These are phyloP conservation scores for Fraxinus paxiana DNA, from an alignment of 305 asterid species.

Conservation along the genomic window DNA sequence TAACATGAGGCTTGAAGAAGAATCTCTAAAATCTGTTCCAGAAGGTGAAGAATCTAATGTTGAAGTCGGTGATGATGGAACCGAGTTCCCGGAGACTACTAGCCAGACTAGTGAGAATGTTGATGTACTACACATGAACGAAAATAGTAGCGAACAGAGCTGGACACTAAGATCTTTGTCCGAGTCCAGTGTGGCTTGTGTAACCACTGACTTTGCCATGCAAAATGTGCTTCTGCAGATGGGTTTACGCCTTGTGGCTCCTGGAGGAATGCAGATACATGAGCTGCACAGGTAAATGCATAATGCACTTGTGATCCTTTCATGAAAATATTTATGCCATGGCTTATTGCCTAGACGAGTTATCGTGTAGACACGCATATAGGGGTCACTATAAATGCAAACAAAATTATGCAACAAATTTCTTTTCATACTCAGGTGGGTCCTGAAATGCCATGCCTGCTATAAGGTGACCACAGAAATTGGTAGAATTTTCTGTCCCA, in stretches of 20 bases:
- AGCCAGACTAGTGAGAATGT: conserved; percentile 45
- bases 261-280: conserved; percentile 97
- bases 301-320: background rate
- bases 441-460: conserved; percentile 96
- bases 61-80: conserved; percentile 37
- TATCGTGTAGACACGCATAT: background rate
- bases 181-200: conserved; percentile 86
- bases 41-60: conserved; percentile 24
- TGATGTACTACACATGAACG: conserved; percentile 50
- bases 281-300: conserved; percentile 74
- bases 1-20: conserved; percentile 59
- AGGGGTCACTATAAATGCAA: background rate
- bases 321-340: background rate
- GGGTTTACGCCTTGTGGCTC: conserved; percentile 91
- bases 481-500: conserved; percentile 83
- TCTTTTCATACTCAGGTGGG: conserved; percentile 60
- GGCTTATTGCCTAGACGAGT: background rate
- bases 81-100: conserved; percentile 35
- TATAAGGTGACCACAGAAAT: conserved; percentile 85
- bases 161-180: conserved; percentile 84
- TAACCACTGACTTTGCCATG: conserved; percentile 91
- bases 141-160: conserved; percentile 86
- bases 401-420: background rate
- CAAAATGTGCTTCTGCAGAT: conserved; percentile 97
- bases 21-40: conserved; percentile 27